Conservation (phyloP, 2,329 filamentous ascomycete genomes). For the Penicillium rolfsii region DNA sequence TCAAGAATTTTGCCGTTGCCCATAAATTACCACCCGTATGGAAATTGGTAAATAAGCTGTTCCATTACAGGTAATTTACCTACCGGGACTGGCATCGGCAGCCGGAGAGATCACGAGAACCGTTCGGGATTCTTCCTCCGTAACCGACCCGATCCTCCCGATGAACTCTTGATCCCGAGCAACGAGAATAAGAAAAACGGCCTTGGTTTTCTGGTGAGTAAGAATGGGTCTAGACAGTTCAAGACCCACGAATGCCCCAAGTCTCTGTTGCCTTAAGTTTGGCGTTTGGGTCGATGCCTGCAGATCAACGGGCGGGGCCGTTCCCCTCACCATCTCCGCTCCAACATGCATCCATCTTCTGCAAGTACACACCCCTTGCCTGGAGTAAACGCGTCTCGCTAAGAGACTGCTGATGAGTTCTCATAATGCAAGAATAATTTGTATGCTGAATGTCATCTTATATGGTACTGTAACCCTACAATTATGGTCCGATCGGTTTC, state of each 20-base stretch:
- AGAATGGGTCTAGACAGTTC: neutral
- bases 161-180: neutral
- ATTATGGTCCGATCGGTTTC: neutral
- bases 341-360: constrained; percentile 4
- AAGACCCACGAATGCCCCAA: neutral
- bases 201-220: neutral
- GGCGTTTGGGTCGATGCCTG: neutral
- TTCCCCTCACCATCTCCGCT: constrained; percentile 16
- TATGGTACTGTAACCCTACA: neutral
- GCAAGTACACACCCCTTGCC: neutral
- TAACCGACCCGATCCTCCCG: neutral
- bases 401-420: neutral
- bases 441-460: neutral
- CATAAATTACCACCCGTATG: neutral
- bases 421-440: neutral
- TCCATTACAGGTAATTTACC: constrained; percentile 9
- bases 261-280: neutral
- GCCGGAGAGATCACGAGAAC: neutral
- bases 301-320: constrained; percentile 11
- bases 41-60: neutral
- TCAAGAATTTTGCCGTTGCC: neutral
- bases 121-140: neutral
- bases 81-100: constrained; percentile 9
- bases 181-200: neutral
- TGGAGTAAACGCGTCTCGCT: constrained; percentile 3